Evolutionary conservation across 495 filamentous ascomycete species (phyloP), one percentile per base, ranked within the genome.

Genomic region (Aspergillus taichungensis): DNA sequence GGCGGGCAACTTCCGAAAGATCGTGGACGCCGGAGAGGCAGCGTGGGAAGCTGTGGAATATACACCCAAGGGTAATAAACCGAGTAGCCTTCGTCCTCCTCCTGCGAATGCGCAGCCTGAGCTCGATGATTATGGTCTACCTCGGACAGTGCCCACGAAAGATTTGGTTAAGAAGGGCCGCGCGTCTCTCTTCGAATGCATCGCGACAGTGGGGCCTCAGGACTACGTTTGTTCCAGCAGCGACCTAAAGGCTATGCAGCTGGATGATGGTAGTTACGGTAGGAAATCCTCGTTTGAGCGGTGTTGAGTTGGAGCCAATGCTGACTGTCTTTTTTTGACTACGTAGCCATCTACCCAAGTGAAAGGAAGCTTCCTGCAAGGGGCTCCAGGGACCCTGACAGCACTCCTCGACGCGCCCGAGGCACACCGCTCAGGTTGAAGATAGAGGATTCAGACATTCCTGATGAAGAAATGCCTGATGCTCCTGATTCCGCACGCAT

Each of bases 11-110:
- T 85, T 81, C 48, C 56, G 73, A 18, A 69, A 72, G 43, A 62
- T 80, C 8, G 80, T 84, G 10, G 71, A 81, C 27, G 58, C 57
- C 24, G 79, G 78, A 5, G 51, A 71, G 33, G 60, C 75, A 6
- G 60, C 60, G 10, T 84, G 79, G 73, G 78, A 83, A 51, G 75
- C 77, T 3, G 79, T 83, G 13, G 67, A 68, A 43, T 68, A 65
- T 30, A 47, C 62, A 28, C 54, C 61, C n/a, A 70, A 67, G 37
- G 61, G 63, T 28, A 13, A 50, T 13, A 72, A 70, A 37, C 43
- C 56, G 10, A 45, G 53, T 12, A 61, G 50, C 14, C 28, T 59
- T 34, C 13, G 45, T 28, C 50, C 66, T 35, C 66, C 66, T 8
- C 57, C 63, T 11, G 53, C 66, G 14, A 59, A 72, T 43, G 64